A percentile compares a stretch with the other conserved stretches of the same genome.
phyloP scores from a whole-genome alignment of 2,329 filamentous ascomycete species.

The Davidsoniella neocaledoniae region DNA sequence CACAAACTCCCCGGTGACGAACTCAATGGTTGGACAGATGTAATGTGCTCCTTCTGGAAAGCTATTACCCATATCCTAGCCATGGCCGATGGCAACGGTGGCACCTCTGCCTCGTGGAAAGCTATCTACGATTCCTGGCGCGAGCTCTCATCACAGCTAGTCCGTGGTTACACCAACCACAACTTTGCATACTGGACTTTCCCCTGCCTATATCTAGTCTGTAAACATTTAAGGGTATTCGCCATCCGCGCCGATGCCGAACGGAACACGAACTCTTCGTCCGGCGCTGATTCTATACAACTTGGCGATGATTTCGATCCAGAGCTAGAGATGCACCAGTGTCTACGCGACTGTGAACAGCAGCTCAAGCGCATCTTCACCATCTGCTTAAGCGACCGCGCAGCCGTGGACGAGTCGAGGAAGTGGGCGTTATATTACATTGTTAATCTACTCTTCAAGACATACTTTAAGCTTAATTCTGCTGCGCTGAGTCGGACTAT shows the following conservation, averaged over 20 bases:
- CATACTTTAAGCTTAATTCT: slow-evolving; percentile 89
- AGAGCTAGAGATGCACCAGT: slow-evolving; percentile 61
- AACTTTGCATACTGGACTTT: slow-evolving; percentile 82
- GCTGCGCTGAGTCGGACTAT: slow-evolving; percentile 83
- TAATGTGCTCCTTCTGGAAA: slow-evolving; percentile 74
- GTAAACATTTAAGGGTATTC: slow-evolving; percentile 72
- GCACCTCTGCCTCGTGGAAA: slow-evolving; percentile 36
- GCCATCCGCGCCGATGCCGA: slow-evolving; percentile 81
- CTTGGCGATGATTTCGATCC: slow-evolving; percentile 57
- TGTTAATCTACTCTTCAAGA: slow-evolving; percentile 92
- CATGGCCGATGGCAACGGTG: slow-evolving; percentile 35
- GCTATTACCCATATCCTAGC: slow-evolving; percentile 57
- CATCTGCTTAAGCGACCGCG: slow-evolving; percentile 73
- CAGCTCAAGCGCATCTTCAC: slow-evolving; percentile 87
- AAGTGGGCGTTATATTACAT: slow-evolving; percentile 98
- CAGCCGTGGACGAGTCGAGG: slow-evolving; percentile 69
- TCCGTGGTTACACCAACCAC: slow-evolving; percentile 62
- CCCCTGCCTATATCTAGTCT: slow-evolving; percentile 72
- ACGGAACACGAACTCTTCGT: slow-evolving; percentile 24
- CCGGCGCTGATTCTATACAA: slow-evolving; percentile 27
- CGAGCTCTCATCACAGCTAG: slow-evolving; percentile 58
- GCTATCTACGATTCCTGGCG: slow-evolving; percentile 81
- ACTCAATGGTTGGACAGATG: slow-evolving; percentile 66
- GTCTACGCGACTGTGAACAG: slow-evolving; percentile 77
- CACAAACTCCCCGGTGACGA: slow-evolving; percentile 47